These are phyloP conservation scores for Clarireedia paspali DNA, from an alignment of 2,329 filamentous ascomycete species.

Conservation along the genomic window DNA sequence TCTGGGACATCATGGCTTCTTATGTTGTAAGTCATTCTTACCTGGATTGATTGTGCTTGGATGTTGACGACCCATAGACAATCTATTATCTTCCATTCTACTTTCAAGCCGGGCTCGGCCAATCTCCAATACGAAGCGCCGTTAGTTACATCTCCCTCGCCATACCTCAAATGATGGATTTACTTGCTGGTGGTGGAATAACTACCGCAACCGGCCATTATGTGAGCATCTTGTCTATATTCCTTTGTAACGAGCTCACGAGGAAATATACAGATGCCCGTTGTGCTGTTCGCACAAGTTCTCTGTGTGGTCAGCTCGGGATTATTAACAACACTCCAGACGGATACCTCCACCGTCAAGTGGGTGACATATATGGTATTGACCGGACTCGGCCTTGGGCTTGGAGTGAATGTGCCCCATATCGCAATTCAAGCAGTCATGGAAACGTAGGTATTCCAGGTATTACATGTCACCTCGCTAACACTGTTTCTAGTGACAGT, in stretches of 20 bases:
- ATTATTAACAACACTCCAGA: background rate
- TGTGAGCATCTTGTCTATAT: background rate
- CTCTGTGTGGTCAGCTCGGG: background rate
- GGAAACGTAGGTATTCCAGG: background rate
- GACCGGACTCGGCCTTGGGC: background rate
- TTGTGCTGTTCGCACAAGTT: background rate
- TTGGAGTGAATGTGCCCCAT: background rate
- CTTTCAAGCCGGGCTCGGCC: background rate
- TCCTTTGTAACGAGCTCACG: background rate
- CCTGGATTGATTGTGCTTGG: background rate
- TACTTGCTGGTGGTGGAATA: background rate
- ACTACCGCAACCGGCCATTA: background rate
- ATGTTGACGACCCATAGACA: background rate
- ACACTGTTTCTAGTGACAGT: background rate
- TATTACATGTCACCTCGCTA: background rate
- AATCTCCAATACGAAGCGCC: background rate
- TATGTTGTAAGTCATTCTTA: background rate
- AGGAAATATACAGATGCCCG: background rate
- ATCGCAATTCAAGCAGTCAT: background rate
- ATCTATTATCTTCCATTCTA: background rate
- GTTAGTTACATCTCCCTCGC: background rate
- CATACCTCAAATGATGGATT: background rate
- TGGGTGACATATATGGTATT: background rate
- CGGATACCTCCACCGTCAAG: background rate
- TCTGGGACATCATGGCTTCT: background rate